Percentiles rank a stretch among this genome's conserved stretches.
Conservation (phyloP, 352 stramenopile species). For the Phytophthora tentaculata region DNA sequence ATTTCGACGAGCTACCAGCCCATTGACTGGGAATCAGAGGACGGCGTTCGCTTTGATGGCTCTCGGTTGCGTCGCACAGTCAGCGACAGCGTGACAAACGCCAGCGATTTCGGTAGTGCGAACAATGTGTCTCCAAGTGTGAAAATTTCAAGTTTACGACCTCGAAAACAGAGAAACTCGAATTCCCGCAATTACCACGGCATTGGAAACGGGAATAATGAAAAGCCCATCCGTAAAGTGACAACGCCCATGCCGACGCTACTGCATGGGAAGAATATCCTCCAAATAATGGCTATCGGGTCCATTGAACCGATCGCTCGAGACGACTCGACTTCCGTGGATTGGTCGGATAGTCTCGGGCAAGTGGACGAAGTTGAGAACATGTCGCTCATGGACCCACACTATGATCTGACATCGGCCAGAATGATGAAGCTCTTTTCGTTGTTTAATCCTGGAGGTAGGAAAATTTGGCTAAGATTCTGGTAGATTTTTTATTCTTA, state of each 20-base stretch:
- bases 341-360: conserved; percentile 65
- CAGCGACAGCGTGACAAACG: conserved; percentile 20
- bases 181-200: neutral
- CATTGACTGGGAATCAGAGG: conserved; percentile 34
- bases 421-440: conserved; percentile 74
- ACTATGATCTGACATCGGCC: conserved; percentile 83
- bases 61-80: conserved; percentile 17
- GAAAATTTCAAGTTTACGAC: conserved; percentile 3
- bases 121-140: neutral
- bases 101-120: conserved; percentile 6
- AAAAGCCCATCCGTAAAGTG: conserved; percentile 2
- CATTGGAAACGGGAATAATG: neutral
- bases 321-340: conserved; percentile 56
- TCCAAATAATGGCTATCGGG: conserved; percentile 58
- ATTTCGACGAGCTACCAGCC: conserved; percentile 37
- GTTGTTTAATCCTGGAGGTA: conserved; percentile 65
- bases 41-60: conserved; percentile 34
- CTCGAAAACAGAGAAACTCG: conserved; percentile 1
- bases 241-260: conserved; percentile 32
- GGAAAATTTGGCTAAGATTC: conserved; percentile 1
- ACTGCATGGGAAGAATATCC: conserved; percentile 71
- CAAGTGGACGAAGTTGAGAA: conserved; percentile 45
- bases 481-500: conserved; percentile 25
- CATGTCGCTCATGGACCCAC: conserved; percentile 80
- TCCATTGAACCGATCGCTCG: conserved; percentile 41